Percentiles rank a stretch among this genome's conserved stretches.
These are phyloP conservation scores for Geotrichum citri-aurantii DNA, from an alignment of 1,139 yeast genomes.

Conservation along the genomic window DNA sequence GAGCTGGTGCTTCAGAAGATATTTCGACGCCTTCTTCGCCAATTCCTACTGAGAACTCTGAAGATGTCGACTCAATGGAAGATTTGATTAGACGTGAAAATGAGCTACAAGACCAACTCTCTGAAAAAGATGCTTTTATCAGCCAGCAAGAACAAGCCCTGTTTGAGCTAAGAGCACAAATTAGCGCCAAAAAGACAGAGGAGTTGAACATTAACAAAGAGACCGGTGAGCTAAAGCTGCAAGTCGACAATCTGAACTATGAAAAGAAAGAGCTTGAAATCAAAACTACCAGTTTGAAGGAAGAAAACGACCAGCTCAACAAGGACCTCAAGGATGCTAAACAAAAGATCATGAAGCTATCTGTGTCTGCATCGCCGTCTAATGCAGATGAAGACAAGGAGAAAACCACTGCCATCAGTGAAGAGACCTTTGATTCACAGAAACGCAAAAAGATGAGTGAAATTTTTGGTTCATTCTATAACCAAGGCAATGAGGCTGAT, in stretches of 20 bases:
- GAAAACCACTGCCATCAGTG: background rate
- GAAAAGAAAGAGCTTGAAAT: conserved; percentile 33
- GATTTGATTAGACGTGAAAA: conserved; percentile 34
- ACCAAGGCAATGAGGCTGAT: background rate
- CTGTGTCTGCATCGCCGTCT: background rate
- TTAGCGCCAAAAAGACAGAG: conserved; percentile 4
- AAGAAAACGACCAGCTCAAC: conserved; percentile 28
- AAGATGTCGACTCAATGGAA: conserved; percentile 21
- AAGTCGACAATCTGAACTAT: conserved; percentile 30
- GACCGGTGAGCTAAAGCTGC: conserved; percentile 23
- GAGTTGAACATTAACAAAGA: background rate
- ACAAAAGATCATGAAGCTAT: conserved; percentile 6
- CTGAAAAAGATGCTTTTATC: conserved; percentile 32
- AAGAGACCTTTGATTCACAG: conserved; percentile 4
- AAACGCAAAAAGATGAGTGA: conserved; percentile 21
- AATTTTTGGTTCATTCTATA: conserved; percentile 18
- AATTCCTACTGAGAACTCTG: background rate
- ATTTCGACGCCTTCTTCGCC: conserved; percentile 1
- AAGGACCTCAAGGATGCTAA: conserved; percentile 26
- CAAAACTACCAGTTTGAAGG: conserved; percentile 27
- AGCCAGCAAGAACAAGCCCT: conserved; percentile 25
- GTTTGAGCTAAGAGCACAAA: conserved; percentile 6
- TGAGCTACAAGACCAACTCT: conserved; percentile 34
- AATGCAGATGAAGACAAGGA: conserved; percentile 1
- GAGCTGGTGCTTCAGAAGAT: background rate